These are phyloP conservation scores for Neurospora africana DNA, from an alignment of 495 filamentous ascomycete genomes.

Conservation along the genomic window DNA sequence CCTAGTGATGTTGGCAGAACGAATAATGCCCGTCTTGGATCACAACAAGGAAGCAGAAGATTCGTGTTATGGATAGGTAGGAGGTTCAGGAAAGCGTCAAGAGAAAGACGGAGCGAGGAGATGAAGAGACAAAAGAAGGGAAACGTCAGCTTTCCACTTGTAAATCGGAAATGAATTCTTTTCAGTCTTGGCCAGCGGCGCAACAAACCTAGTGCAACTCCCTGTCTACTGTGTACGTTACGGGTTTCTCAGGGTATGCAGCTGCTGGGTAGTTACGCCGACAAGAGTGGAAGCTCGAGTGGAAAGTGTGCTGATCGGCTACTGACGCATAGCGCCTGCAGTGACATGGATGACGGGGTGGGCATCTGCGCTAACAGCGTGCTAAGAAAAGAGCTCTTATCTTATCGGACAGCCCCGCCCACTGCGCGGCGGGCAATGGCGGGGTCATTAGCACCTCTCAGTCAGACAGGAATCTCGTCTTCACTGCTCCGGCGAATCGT, in stretches of 20 bases:
- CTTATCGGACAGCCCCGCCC: neutral
- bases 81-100: neutral
- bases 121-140: neutral
- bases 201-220: neutral
- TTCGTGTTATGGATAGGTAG: neutral
- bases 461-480: neutral
- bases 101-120: neutral
- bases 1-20: neutral
- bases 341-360: neutral
- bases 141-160: neutral
- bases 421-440: neutral
- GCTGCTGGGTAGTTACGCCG: neutral
- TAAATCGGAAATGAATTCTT: neutral
- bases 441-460: neutral
- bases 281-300: neutral
- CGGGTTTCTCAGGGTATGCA: neutral
- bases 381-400: conserved; percentile 7
- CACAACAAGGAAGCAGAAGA: neutral
- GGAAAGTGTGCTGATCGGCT: neutral
- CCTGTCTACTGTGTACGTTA: neutral
- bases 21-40: neutral
- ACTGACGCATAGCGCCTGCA: neutral
- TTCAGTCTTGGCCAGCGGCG: neutral
- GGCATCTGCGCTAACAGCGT: neutral
- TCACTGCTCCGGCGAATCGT: neutral